Evolutionary conservation across 768 basidiomycete species (phyloP).

Genomic region (Suillus lakei): DNA sequence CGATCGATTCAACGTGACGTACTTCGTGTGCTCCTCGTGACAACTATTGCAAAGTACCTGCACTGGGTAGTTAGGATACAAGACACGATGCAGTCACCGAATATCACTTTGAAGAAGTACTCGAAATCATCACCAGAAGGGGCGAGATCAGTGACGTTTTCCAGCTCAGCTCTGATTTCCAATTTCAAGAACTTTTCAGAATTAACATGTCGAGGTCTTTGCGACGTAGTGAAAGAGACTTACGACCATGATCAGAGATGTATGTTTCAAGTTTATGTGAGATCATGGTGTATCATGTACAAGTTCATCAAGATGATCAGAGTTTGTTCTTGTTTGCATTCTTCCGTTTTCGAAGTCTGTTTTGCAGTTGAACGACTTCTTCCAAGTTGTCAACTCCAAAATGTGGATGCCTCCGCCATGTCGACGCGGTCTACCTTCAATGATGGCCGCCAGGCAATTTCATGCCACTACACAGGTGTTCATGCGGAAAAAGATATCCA

Average conservation of each 20-base stretch:
- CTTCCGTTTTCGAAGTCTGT: conserved; percentile 1
- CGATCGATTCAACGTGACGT: conserved; percentile 70
- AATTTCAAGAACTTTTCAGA: conserved; percentile 55
- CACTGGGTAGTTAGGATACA: conserved; percentile 6
- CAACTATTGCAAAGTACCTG: conserved; percentile 84
- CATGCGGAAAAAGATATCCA: conserved; percentile 23
- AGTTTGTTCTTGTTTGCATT: conserved; percentile 32
- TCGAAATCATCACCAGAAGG: conserved; percentile 75
- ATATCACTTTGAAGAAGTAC: conserved; percentile 74
- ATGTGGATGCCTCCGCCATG: conserved; percentile 28
- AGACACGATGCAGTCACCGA: conserved; percentile 4
- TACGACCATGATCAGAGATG: conserved; percentile 52
- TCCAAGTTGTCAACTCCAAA: conserved; percentile 2
- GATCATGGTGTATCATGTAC: background rate
- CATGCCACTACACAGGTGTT: conserved; percentile 27
- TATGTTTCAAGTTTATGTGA: background rate
- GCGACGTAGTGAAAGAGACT: conserved; percentile 28
- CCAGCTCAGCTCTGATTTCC: conserved; percentile 79
- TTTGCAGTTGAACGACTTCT: background rate
- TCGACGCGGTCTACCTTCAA: conserved; percentile 19
- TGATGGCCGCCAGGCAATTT: conserved; percentile 22
- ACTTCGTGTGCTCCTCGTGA: conserved; percentile 74
- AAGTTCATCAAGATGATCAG: background rate
- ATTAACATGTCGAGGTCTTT: conserved; percentile 4
- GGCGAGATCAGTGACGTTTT: conserved; percentile 72